These are phyloP conservation scores for Verbena officinalis DNA, from an alignment of 257 asterid species.

Conservation along the genomic window DNA sequence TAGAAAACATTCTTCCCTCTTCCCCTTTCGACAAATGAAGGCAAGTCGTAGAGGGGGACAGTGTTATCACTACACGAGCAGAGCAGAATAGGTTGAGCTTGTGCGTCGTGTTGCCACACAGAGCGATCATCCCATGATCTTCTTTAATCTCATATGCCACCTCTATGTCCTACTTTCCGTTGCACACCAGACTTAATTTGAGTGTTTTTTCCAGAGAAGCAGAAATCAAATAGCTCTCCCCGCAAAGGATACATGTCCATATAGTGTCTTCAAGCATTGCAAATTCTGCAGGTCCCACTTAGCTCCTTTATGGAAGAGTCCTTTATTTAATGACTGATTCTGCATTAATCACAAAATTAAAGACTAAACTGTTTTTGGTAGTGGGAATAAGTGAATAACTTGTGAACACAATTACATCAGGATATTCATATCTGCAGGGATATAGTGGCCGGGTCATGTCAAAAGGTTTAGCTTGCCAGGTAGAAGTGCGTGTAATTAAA, in stretches of 20 bases:
- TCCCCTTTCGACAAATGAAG: constrained; percentile 62
- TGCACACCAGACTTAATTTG: constrained; percentile 51
- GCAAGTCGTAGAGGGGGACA: constrained; percentile 51
- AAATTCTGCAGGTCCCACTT: constrained; percentile 64
- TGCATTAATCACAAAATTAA: too few relatives aligned
- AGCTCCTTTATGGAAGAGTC: too few relatives aligned
- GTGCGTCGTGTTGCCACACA: constrained; percentile 46
- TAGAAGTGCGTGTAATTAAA: too few relatives aligned
- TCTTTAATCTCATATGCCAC: constrained; percentile 38
- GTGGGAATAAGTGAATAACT: too few relatives aligned
- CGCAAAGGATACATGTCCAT: constrained; percentile 60
- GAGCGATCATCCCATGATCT: constrained; percentile 42
- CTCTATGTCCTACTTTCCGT: constrained; percentile 46
- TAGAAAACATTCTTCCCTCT: constrained; percentile 47
- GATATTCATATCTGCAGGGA: too few relatives aligned
- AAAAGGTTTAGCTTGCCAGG: too few relatives aligned
- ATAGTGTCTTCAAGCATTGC: constrained; percentile 53
- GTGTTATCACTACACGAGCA: constrained; percentile 47
- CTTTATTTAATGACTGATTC: too few relatives aligned
- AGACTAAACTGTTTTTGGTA: too few relatives aligned
- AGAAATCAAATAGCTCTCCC: constrained; percentile 51
- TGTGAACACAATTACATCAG: too few relatives aligned
- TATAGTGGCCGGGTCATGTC: too few relatives aligned
- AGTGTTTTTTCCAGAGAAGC: constrained; percentile 66
- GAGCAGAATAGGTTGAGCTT: constrained; percentile 46